Percentiles rank a stretch among this genome's conserved stretches.
Conservation (phyloP, 2,329 filamentous ascomycete species). For the Penicillium freii region DNA sequence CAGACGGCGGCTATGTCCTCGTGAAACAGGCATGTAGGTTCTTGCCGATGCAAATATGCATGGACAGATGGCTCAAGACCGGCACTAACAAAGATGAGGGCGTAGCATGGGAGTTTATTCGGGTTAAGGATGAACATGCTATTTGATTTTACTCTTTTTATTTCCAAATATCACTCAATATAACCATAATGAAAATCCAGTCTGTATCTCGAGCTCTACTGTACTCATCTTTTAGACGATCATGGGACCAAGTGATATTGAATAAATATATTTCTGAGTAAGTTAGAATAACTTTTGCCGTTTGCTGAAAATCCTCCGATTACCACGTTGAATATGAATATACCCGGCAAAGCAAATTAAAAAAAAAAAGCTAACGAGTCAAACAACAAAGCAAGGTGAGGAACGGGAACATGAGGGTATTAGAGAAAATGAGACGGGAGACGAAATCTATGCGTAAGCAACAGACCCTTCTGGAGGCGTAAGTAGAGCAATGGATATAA, state of each 20-base stretch:
- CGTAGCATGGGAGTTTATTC: background rate
- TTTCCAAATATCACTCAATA: background rate
- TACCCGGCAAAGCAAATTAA: background rate
- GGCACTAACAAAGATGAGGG: background rate
- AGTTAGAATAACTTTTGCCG: slow-evolving; percentile 1
- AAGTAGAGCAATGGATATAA: slow-evolving; percentile 2
- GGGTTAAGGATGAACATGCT: background rate
- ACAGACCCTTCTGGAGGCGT: background rate
- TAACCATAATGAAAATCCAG: background rate
- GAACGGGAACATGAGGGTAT: slow-evolving; percentile 5
- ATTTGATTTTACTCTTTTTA: background rate
- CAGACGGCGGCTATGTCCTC: background rate
- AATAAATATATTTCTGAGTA: background rate
- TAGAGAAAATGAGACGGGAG: slow-evolving; percentile 1
- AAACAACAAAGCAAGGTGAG: background rate
- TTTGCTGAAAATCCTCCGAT: background rate
- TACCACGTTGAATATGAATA: background rate
- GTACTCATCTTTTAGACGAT: background rate
- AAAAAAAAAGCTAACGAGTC: background rate
- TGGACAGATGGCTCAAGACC: accelerated
- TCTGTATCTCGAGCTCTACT: background rate
- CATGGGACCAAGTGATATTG: background rate
- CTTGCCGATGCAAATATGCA: background rate
- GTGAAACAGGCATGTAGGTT: background rate
- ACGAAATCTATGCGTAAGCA: slow-evolving; percentile 6